A percentile compares a stretch with the other conserved stretches of the same genome.
phyloP scores from a whole-genome alignment of 345 rosid genomes.

The Pistacia atlantica region DNA sequence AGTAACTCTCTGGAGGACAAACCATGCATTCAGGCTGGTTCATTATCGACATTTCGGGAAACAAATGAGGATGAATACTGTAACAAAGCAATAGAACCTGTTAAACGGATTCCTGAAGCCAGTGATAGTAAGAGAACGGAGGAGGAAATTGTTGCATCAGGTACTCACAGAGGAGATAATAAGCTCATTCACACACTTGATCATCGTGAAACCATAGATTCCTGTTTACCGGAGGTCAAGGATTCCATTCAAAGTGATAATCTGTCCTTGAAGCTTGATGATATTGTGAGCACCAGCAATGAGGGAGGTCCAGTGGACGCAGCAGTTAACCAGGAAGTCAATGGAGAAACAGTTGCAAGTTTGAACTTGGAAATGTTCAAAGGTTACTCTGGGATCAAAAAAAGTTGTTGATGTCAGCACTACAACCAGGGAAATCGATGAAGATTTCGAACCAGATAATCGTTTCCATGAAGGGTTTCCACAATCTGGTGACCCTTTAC shows the following conservation, averaged over 20 bases:
- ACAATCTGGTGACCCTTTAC: conserved; percentile 19
- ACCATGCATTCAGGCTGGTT: background rate
- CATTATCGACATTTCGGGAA: background rate
- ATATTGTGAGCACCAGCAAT: conserved; percentile 9
- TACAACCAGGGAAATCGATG: conserved; percentile 4
- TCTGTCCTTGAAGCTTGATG: conserved; percentile 6
- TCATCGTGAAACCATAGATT: background rate
- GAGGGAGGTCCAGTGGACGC: conserved; percentile 16
- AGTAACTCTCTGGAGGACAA: background rate
- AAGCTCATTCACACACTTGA: conserved; percentile 15
- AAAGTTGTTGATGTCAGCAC: background rate
- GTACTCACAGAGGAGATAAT: background rate
- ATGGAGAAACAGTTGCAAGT: conserved; percentile 19
- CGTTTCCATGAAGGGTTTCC: conserved; percentile 2
- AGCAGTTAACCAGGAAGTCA: conserved; percentile 13
- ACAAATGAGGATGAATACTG: background rate
- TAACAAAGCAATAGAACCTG: background rate
- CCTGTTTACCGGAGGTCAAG: background rate
- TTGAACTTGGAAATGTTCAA: conserved; percentile 19
- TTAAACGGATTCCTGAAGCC: conserved; percentile 8
- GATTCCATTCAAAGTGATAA: background rate
- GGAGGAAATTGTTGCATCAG: background rate
- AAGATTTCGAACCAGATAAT: conserved; percentile 19
- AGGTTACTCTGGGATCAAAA: conserved; percentile 9
- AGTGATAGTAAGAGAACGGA: background rate